phyloP scores from a whole-genome alignment of 2,329 filamentous ascomycete genomes.

The Pyrenochaeta sp. region DNA sequence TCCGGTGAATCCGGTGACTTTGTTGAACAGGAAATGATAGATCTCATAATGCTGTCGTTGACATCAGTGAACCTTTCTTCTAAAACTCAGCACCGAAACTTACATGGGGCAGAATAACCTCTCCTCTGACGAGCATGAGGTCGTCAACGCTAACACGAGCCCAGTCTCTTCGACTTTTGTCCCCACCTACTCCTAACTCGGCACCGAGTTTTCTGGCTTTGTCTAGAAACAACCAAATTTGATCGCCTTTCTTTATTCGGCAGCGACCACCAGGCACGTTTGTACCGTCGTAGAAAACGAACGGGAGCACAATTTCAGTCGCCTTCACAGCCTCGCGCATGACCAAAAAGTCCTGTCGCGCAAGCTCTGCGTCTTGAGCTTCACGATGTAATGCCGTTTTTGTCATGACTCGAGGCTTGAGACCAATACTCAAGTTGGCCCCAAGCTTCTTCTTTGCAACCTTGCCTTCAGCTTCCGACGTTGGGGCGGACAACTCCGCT shows the following conservation, averaged over 20 bases:
- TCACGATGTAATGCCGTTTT: slow-evolving; percentile 81
- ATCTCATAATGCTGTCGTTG: slow-evolving; percentile 86
- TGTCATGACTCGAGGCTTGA: slow-evolving; percentile 74
- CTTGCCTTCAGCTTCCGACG: slow-evolving; percentile 38
- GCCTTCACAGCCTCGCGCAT: slow-evolving; percentile 87
- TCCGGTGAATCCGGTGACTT: slow-evolving; percentile 75
- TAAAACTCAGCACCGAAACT: slow-evolving; percentile 26
- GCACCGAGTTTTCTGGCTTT: slow-evolving; percentile 90
- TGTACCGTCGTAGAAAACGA: slow-evolving; percentile 96
- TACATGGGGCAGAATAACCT: slow-evolving; percentile 93
- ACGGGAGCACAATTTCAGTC: slow-evolving; percentile 89
- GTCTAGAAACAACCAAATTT: slow-evolving; percentile 91
- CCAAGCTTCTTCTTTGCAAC: slow-evolving; percentile 60
- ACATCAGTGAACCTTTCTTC: slow-evolving; percentile 15
- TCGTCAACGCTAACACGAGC: slow-evolving; percentile 94
- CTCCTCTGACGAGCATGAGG: slow-evolving; percentile 88
- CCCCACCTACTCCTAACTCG: slow-evolving; percentile 74
- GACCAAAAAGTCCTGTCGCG: slow-evolving; percentile 80
- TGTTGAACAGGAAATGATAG: slow-evolving; percentile 95
- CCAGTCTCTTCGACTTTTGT: slow-evolving; percentile 80
- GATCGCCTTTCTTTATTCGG: slow-evolving; percentile 90
- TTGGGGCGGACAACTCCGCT: slow-evolving; percentile 44
- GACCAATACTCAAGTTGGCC: slow-evolving; percentile 66
- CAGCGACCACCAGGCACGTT: slow-evolving; percentile 86
- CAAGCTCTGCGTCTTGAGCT: slow-evolving; percentile 75